Percentiles rank a stretch among this genome's conserved stretches.
Evolutionary conservation across 768 basidiomycete genomes (phyloP).

Genomic region (Chalciporus piperatus): DNA sequence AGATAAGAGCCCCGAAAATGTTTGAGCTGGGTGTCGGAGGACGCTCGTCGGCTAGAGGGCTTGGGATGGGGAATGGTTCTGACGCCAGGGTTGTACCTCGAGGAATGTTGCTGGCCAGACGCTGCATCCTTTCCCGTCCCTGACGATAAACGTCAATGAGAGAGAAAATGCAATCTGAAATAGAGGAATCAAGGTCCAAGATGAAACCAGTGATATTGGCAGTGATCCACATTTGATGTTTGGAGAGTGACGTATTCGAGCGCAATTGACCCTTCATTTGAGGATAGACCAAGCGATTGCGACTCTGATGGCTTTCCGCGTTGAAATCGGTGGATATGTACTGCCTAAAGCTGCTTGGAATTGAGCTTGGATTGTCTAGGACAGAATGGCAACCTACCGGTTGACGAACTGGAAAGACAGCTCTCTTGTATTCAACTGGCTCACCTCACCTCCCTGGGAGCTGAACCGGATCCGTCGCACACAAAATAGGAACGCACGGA

Average conservation of each 20-base stretch:
- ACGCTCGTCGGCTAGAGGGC: conserved; percentile 15
- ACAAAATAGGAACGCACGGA: conserved; percentile 84
- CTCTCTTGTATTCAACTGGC: conserved; percentile 65
- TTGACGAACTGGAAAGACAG: conserved; percentile 86
- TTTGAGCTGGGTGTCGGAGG: conserved; percentile 49
- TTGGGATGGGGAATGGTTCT: conserved; percentile 4
- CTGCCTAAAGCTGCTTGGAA: conserved; percentile 70
- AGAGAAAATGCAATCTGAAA: conserved; percentile 77
- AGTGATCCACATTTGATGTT: conserved; percentile 55
- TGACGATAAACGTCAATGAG: conserved; percentile 80
- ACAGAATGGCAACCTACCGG: conserved; percentile 43
- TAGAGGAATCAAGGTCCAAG: conserved; percentile 77
- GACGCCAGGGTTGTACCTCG: conserved; percentile 24
- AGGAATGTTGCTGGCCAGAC: conserved; percentile 55
- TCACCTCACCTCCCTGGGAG: conserved; percentile 73
- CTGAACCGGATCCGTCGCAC: conserved; percentile 72
- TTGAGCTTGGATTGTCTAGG: conserved; percentile 3
- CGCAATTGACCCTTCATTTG: conserved; percentile 75
- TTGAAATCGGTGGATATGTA: conserved; percentile 66
- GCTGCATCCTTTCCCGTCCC: conserved; percentile 75
- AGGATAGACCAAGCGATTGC: conserved; percentile 75
- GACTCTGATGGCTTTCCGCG: conserved; percentile 62
- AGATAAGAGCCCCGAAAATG: conserved; percentile 64
- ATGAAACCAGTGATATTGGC: conserved; percentile 83
- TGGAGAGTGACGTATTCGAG: conserved; percentile 46